Evolutionary conservation across 2,329 filamentous ascomycete genomes (phyloP), one percentile per base, ranked within the genome.

Genomic region (Onygenales sp.): DNA sequence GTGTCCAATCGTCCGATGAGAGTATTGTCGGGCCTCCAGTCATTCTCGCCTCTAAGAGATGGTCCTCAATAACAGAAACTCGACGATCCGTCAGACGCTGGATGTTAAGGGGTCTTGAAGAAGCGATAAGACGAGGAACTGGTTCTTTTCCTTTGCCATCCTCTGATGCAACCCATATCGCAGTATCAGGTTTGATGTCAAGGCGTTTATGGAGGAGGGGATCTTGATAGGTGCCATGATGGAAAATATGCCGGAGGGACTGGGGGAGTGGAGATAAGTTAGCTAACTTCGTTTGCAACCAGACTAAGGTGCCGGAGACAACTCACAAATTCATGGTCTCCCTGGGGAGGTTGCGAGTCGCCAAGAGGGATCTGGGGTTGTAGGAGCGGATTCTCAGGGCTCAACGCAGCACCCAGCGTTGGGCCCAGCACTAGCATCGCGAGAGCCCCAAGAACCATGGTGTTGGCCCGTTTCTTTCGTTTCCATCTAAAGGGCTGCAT

Each of bases 191-290:
- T 17, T 79, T 72, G 34, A 96, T 75, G 67, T 97, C 89, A 56
- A 86, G 77, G 61, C 82, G 84, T 54, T 85, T 80, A 68, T 96
- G 88, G 13, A 96, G 80, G 4, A 78, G 71, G 2, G 91, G 91
- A 61, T 95, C 82, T 60, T 80, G 74, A 68, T 92, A 81, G 42
- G 88, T 87, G 54, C 92, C 92, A 72, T 95, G 91, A 67, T 96
- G 91, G 71, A 88, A 93, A 63, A 97, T 85, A 70, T 98, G 92
- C 62, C 89, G 85, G 53, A 98, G 80, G 6, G 64, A 63, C 70
- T 70, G 56, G 40, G 43, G 37, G n/a, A 45, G 33, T 11, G 34
- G 27, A 45, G 32, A 34, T 42, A 37, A 37, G 40, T 42, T 9
- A 50, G 37, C 33, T 14, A 27, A 11, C 10, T 37, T 31, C 37